Percentiles rank a stretch among this genome's conserved stretches.
Evolutionary conservation across 2,329 filamentous ascomycete species (phyloP).

Genomic region (Fusarium tuaranense): DNA sequence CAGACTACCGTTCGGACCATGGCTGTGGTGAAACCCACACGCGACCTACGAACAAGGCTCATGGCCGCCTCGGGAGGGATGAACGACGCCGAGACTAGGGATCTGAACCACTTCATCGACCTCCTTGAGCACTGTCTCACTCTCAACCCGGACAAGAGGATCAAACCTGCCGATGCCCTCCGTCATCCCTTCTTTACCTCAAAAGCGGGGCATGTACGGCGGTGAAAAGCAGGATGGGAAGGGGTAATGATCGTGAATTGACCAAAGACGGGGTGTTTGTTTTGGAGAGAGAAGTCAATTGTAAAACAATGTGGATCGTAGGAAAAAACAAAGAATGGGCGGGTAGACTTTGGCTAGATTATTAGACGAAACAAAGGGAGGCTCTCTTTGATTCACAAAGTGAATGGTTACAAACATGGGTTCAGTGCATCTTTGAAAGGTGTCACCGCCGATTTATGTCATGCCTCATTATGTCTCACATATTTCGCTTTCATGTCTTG

Average conservation of each 20-base stretch:
- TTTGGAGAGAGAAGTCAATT: slow-evolving; percentile 19
- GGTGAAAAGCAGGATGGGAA: slow-evolving; percentile 21
- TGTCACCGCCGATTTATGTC: slow-evolving; percentile 35
- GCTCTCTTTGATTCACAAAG: slow-evolving; percentile 5
- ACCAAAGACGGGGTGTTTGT: slow-evolving; percentile 18
- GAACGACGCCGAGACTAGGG: slow-evolving; percentile 78
- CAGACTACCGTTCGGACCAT: slow-evolving; percentile 77
- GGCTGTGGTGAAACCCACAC: slow-evolving; percentile 78
- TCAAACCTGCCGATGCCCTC: slow-evolving; percentile 87
- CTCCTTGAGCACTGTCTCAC: slow-evolving; percentile 88
- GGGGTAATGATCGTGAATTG: slow-evolving; percentile 1
- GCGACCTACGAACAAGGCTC: slow-evolving; percentile 85
- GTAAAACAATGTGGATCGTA: slow-evolving; percentile 13
- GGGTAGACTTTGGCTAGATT: slow-evolving; percentile 17
- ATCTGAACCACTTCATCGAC: slow-evolving; percentile 87
- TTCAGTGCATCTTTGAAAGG: slow-evolving; percentile 14
- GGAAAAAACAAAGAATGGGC: slow-evolving; percentile 5
- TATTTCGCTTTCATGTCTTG: slow-evolving; percentile 19
- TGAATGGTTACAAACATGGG: slow-evolving; percentile 11
- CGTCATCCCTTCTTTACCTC: slow-evolving; percentile 86
- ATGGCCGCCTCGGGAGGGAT: slow-evolving; percentile 80
- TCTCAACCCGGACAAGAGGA: slow-evolving; percentile 92
- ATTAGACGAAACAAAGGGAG: slow-evolving; percentile 34
- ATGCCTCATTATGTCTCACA: slow-evolving; percentile 36
- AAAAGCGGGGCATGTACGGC: slow-evolving; percentile 40